Conservation (phyloP, 108 stramenopile genomes). For the Parietichytrium sp. region DNA sequence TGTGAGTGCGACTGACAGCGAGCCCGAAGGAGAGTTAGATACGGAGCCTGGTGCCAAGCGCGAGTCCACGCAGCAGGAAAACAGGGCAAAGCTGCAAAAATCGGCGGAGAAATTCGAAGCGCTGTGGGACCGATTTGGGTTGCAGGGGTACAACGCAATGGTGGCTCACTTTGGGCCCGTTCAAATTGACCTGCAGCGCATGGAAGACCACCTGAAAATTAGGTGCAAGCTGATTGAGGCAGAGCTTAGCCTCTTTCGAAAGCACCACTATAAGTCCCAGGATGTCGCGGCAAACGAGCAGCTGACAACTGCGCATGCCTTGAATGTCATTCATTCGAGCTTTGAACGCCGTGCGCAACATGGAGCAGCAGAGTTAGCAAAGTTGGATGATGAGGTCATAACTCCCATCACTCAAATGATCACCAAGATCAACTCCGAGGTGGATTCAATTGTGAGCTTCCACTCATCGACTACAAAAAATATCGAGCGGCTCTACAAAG, state of each 20-base stretch:
- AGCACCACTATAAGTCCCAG: constrained; percentile 17
- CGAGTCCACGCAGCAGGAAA: too few relatives aligned
- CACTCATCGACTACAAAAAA: neutral
- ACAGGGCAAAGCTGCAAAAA: neutral
- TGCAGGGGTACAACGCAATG: constrained; percentile 20
- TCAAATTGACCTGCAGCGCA: neutral
- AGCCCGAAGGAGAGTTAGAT: too few relatives aligned
- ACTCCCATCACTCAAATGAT: neutral
- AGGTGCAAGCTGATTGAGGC: neutral
- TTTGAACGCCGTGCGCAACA: neutral
- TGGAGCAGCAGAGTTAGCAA: neutral
- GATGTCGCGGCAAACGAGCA: constrained; percentile 34
- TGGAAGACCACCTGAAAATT: constrained; percentile 8
- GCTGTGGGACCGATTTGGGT: constrained; percentile 1
- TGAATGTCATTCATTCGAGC: neutral
- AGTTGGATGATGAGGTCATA: neutral
- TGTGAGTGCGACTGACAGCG: too few relatives aligned
- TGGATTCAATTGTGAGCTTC: neutral
- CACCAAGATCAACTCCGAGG: neutral
- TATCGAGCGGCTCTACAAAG: constrained; percentile 33
- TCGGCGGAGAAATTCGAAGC: neutral
- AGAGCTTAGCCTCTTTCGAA: neutral
- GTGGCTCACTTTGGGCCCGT: constrained; percentile 13
- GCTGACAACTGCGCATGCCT: neutral
- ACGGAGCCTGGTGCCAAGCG: too few relatives aligned